phyloP scores from a whole-genome alignment of 495 filamentous ascomycete genomes.

The Penicillium cataractarum region DNA sequence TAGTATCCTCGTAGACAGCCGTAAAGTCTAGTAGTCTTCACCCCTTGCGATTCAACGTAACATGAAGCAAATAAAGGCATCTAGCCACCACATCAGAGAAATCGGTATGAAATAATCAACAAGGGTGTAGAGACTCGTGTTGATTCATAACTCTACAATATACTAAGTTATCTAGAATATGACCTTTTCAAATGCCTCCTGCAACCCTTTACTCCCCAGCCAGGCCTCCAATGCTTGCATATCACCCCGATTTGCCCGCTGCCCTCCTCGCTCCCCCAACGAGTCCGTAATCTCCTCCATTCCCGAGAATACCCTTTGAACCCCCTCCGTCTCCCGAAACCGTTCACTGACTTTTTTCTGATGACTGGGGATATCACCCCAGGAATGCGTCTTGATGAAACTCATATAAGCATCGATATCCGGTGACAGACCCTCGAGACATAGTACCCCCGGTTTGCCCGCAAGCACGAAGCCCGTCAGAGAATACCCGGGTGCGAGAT shows the following conservation, averaged over 20 bases:
- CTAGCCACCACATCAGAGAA: no score
- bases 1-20: background rate
- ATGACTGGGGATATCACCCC: constrained; percentile 48
- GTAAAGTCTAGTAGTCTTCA: no score
- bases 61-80: no score
- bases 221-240: constrained; percentile 50
- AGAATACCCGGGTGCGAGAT: constrained; percentile 37
- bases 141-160: background rate
- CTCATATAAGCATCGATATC: constrained; percentile 47
- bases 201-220: constrained; percentile 34
- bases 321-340: constrained; percentile 36
- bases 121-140: background rate
- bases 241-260: constrained; percentile 48
- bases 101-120: no score
- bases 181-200: constrained; percentile 43
- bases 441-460: constrained; percentile 45
- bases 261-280: constrained; percentile 41
- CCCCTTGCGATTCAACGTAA: no score
- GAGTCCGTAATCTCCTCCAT: constrained; percentile 50
- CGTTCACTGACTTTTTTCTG: constrained; percentile 49
- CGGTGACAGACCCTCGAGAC: constrained; percentile 38
- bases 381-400: constrained; percentile 49
- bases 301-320: constrained; percentile 36
- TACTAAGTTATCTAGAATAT: constrained; percentile 30
- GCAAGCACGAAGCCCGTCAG: constrained; percentile 47